These are phyloP conservation scores for Hordeum pubiflorum DNA, from an alignment of 202 grass and related monocot species.

Conservation along the genomic window DNA sequence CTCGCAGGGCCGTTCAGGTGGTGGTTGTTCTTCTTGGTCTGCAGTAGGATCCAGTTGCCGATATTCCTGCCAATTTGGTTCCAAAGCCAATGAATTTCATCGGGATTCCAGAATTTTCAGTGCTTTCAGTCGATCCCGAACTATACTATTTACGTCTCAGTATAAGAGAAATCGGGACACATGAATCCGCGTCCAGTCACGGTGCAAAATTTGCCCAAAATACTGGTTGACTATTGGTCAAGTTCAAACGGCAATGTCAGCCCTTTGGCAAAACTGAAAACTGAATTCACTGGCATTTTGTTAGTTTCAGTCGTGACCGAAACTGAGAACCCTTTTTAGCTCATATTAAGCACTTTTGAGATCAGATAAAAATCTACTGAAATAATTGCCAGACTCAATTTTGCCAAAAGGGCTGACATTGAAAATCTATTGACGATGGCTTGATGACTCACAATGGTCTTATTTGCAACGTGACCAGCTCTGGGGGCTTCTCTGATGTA, in stretches of 20 bases:
- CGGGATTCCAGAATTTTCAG: not conserved
- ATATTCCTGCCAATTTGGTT: conserved; percentile 48
- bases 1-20: conserved; percentile 5
- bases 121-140: not conserved
- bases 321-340: not conserved
- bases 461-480: conserved; percentile 33
- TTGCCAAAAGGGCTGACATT: too few species aligned
- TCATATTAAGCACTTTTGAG: not conserved
- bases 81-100: too few species aligned
- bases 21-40: conserved; percentile 33
- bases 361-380: not conserved
- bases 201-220: not conserved
- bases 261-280: not conserved
- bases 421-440: not conserved
- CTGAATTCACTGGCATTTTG: not conserved
- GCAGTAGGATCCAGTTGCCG: conserved; percentile 25
- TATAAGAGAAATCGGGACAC: too few species aligned
- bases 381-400: too few species aligned
- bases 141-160: not conserved
- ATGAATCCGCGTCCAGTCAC: not conserved
- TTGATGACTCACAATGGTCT: conserved; percentile 47
- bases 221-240: not conserved
- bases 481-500: conserved; percentile 85
- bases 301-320: not conserved
- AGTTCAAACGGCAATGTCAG: not conserved